These are phyloP conservation scores for Ophiostoma himal-ulmi DNA, from an alignment of 2,329 filamentous ascomycete species.

Conservation along the genomic window DNA sequence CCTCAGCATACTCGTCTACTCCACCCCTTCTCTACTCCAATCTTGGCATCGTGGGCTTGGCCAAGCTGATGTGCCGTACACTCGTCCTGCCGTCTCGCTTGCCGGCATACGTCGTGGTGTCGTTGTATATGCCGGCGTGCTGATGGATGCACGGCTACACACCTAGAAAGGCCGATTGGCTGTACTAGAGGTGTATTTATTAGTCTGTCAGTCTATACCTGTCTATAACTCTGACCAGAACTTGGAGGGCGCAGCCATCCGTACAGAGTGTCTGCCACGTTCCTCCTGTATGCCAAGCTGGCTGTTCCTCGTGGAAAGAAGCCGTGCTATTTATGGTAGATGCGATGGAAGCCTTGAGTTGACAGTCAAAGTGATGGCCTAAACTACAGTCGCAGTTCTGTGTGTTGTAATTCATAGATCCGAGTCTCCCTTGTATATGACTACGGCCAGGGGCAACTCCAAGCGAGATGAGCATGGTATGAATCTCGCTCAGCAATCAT, in stretches of 20 bases:
- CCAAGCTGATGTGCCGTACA: neutral
- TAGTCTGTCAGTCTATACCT: neutral
- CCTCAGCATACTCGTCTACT: neutral
- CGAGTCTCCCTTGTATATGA: neutral
- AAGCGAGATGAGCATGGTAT: neutral
- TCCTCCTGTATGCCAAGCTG: neutral
- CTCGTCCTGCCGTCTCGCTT: neutral
- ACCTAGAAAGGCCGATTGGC: neutral
- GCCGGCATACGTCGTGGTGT: neutral
- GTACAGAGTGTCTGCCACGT: neutral
- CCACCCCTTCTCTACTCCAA: neutral
- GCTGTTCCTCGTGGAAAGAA: neutral
- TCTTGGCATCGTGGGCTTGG: neutral
- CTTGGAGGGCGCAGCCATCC: neutral
- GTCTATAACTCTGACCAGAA: neutral
- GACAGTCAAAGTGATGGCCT: no score
- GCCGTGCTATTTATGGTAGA: neutral
- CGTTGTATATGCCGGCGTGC: neutral
- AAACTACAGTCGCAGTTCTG: no score
- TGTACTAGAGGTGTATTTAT: neutral
- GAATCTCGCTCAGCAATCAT: neutral
- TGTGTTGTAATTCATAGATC: no score
- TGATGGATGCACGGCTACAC: neutral
- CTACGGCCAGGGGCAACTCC: neutral
- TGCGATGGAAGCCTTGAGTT: no score